Conservation (phyloP, 2,329 filamentous ascomycete species). For the Aspergillus tamarii region DNA sequence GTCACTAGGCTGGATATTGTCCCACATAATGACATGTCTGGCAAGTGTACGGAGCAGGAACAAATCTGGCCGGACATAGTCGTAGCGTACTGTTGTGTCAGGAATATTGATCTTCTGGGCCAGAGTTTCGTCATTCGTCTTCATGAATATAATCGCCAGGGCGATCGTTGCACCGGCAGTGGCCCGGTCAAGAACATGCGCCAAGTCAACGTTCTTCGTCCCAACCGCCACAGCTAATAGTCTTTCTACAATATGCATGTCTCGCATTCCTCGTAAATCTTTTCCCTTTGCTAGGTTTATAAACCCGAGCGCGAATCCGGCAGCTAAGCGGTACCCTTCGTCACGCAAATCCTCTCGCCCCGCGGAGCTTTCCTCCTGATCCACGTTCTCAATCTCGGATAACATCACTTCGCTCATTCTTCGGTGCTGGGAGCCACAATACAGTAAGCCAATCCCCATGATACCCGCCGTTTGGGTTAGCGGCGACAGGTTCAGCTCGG, state of each 20-base stretch:
- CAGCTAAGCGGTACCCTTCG: conserved; percentile 93
- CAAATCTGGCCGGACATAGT: conserved; percentile 92
- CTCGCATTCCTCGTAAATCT: conserved; percentile 84
- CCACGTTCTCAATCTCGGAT: conserved; percentile 89
- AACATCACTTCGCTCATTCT: conserved; percentile 99
- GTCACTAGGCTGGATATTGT: conserved; percentile 71
- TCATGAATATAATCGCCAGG: conserved; percentile 92
- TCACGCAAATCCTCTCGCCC: conserved; percentile 80
- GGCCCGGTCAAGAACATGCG: conserved; percentile 90
- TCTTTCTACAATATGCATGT: conserved; percentile 90
- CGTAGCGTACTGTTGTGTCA: conserved; percentile 86
- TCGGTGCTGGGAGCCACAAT: conserved; percentile 92
- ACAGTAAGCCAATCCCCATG: conserved; percentile 94
- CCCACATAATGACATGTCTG: conserved; percentile 92
- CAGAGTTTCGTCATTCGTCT: conserved; percentile 83
- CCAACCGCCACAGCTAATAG: conserved; percentile 83
- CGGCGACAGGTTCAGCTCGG: conserved; percentile 89
- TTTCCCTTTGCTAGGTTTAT: conserved; percentile 93
- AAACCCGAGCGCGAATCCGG: conserved; percentile 88
- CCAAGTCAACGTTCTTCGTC: conserved; percentile 86
- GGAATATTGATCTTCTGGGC: conserved; percentile 93
- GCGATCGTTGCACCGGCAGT: conserved; percentile 93
- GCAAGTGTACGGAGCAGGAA: conserved; percentile 87
- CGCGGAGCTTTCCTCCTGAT: conserved; percentile 70
- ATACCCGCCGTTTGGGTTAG: conserved; percentile 94